Conservation (phyloP, 2,329 filamentous ascomycete species). For the Neoascochyta sp. region DNA sequence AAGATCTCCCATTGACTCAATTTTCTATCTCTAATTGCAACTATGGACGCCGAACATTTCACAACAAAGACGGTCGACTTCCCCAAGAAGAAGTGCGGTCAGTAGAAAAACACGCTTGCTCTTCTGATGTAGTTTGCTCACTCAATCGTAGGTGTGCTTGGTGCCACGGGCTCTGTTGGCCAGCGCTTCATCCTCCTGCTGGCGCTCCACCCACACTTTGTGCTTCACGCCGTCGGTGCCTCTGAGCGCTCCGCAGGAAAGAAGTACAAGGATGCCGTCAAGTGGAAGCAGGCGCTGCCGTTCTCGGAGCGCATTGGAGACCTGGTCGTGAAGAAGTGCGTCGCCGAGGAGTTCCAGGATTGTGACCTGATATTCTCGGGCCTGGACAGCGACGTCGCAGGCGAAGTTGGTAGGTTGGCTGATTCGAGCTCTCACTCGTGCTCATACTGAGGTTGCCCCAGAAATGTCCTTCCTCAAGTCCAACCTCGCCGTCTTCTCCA, state of each 20-base stretch:
- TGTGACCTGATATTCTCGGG: constrained; percentile 94
- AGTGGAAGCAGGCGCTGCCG: constrained; percentile 86
- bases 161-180: constrained; percentile 89
- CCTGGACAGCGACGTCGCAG: constrained; percentile 86
- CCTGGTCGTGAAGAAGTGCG: constrained; percentile 82
- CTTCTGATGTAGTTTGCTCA: constrained; percentile 8
- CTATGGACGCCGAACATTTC: constrained; percentile 46
- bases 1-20: constrained; percentile 21
- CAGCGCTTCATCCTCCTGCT: constrained; percentile 94
- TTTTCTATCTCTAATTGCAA: constrained; percentile 13
- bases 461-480: constrained; percentile 89
- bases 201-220: constrained; percentile 79
- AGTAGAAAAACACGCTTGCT: constrained; percentile 47
- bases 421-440: too few relatives aligned
- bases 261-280: constrained; percentile 88
- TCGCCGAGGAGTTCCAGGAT: constrained; percentile 74
- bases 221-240: constrained; percentile 83
- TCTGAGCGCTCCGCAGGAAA: constrained; percentile 87
- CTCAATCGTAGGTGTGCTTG: constrained; percentile 60
- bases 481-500: constrained; percentile 90
- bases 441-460: constrained; percentile 8
- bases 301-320: constrained; percentile 74
- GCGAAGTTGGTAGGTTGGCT: constrained; percentile 69
- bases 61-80: constrained; percentile 41
- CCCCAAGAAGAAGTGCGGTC: constrained; percentile 53